Evolutionary conservation across 2,329 filamentous ascomycete species (phyloP), one percentile per base, ranked within the genome.

Genomic region (Ascochyta pisi): DNA sequence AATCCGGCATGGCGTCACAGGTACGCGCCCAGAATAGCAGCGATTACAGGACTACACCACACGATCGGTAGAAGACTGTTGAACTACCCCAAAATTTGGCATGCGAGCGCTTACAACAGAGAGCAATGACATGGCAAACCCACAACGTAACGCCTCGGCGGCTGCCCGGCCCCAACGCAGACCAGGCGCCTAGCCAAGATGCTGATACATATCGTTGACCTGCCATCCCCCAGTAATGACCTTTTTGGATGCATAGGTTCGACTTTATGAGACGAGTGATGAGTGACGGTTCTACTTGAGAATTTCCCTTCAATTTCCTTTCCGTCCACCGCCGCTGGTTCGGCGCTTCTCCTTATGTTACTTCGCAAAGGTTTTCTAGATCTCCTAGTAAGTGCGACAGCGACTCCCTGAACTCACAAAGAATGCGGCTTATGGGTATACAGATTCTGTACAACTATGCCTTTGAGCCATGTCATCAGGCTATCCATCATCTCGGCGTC

Each of bases 391-490:
- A 70, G 68, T 73, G 67, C 47, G 60, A 60, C 34, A 49, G 23
- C 49, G 52, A 39, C 47, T 34, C 27, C 35, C 10, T 23, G 15
- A 34, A 41, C 34, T 12, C 38, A 42, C 23, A 44, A 48, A 61
- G 63, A 63, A 72, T 69, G 65, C 57, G 65, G 68, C 68, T 74
- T 59, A 75, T 63, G 29, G 35, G 50, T 55, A 56, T 57, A 48
- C 62, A 73, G 69, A 61, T 66, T 57, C 54, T 73, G 73, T 74
- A 75, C 67, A 63, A 73, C 61, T 76, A 76, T 76, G 73, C 67
- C 71, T 69, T 58, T 73, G 63, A 69, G 73, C 67, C 71, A 68
- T 67, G 61, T 67, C 51, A 69, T 67, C 69, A 69, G 69, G 67
- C 66, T 73, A 70, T 74, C 68, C 68, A 69, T 73, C 54, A 62